These are phyloP conservation scores for Cryptococcus maquisensis DNA, from an alignment of 1,284 basidiomycete genomes.

Conservation along the genomic window DNA sequence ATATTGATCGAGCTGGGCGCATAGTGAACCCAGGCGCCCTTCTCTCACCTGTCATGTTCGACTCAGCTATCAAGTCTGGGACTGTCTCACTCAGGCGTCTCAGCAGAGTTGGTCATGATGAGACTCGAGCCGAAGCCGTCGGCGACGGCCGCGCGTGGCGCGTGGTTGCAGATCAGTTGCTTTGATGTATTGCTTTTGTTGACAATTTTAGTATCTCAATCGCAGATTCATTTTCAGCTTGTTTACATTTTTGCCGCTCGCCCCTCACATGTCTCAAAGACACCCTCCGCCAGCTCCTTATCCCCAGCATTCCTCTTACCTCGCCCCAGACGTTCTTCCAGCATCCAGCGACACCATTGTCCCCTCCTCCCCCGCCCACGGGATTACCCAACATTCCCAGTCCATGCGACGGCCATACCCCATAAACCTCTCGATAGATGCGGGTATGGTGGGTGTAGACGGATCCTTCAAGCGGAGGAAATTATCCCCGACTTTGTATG, in stretches of 20 bases:
- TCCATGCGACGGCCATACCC: not conserved
- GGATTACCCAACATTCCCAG: not conserved
- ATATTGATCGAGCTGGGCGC: too few species aligned
- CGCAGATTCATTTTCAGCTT: not conserved
- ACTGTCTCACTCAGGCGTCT: too few species aligned
- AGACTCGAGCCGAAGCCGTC: too few species aligned
- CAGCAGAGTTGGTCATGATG: too few species aligned
- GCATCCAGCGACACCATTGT: not conserved
- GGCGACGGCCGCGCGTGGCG: not conserved
- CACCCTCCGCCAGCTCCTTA: not conserved
- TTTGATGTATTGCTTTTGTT: too few species aligned
- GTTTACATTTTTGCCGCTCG: not conserved
- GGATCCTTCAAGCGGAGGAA: slow-evolving; percentile 4
- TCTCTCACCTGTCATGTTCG: too few species aligned
- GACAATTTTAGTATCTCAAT: not conserved
- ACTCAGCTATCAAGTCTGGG: too few species aligned
- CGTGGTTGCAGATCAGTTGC: not conserved
- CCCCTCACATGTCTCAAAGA: not conserved
- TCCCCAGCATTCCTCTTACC: not conserved
- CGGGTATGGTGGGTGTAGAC: not conserved
- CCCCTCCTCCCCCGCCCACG: not conserved
- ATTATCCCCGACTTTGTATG: slow-evolving; percentile 5
- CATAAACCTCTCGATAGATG: not conserved
- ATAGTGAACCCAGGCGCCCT: too few species aligned
- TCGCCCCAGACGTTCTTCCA: not conserved